phyloP scores from a whole-genome alignment of 768 basidiomycete species.

The Amanita thiersii region DNA sequence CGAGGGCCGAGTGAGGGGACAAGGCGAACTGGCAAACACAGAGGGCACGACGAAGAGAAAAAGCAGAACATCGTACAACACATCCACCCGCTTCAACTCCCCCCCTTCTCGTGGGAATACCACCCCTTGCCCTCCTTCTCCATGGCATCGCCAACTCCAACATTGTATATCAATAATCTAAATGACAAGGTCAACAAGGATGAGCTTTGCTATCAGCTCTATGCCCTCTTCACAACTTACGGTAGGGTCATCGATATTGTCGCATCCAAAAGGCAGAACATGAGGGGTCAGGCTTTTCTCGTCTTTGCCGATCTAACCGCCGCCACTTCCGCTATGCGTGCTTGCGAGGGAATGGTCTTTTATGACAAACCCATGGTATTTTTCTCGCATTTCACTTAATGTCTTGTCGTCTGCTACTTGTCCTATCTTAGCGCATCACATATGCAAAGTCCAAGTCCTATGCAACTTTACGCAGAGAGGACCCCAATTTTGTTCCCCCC shows the following conservation, averaged over 20 bases:
- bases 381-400: conserved; percentile 11
- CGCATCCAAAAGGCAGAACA: conserved; percentile 76
- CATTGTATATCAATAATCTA: conserved; percentile 89
- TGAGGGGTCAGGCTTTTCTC: conserved; percentile 93
- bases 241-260: conserved; percentile 92
- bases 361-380: conserved; percentile 89
- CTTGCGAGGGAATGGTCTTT: conserved; percentile 87
- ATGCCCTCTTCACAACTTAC: conserved; percentile 86
- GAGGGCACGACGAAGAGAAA: conserved; percentile 3
- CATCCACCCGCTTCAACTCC: conserved; percentile 2
- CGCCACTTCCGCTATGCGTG: conserved; percentile 89
- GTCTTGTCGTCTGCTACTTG: conserved; percentile 5
- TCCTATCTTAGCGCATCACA: conserved; percentile 65
- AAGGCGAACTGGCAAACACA: background rate
- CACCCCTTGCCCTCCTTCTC: conserved; percentile 10
- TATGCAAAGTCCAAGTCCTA: conserved; percentile 89
- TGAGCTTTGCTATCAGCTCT: conserved; percentile 77
- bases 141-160: conserved; percentile 80
- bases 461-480: conserved; percentile 71
- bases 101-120: conserved; percentile 18
- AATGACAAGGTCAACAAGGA: conserved; percentile 91
- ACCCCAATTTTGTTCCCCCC: conserved; percentile 75
- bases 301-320: conserved; percentile 89
- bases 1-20: background rate
- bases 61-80: background rate